phyloP scores from a whole-genome alignment of 371 early-diverging fungal genomes.

The Basidiobolus meristosporus region DNA sequence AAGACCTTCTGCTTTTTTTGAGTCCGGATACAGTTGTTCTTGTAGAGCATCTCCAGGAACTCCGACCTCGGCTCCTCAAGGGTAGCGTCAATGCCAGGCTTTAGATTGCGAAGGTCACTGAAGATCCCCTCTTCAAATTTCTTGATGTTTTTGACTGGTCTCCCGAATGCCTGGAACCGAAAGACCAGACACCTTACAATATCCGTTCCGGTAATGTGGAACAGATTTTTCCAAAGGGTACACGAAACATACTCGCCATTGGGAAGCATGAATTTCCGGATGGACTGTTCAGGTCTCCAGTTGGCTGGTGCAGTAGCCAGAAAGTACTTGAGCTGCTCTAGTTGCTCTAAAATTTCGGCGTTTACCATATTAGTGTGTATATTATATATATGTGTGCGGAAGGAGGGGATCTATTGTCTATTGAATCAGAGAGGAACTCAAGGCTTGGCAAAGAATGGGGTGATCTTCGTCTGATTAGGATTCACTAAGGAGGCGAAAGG shows the following conservation, averaged over 20 bases:
- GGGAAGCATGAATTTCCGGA: slow-evolving; percentile 53
- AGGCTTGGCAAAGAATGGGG: too few species aligned
- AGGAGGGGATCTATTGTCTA: too few species aligned
- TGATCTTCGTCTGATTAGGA: too few species aligned
- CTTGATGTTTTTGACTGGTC: slow-evolving; percentile 80
- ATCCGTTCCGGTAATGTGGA: slow-evolving; percentile 96
- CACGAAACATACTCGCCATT: slow-evolving; percentile 80
- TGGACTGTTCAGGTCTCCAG: slow-evolving; percentile 30
- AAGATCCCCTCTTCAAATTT: slow-evolving; percentile 99
- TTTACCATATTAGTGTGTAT: too few species aligned
- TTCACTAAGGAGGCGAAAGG: too few species aligned
- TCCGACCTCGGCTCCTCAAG: slow-evolving; percentile 93
- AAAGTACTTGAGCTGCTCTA: slow-evolving; percentile 8
- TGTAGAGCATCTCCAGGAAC: slow-evolving; percentile 94
- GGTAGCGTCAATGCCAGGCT: slow-evolving; percentile 93
- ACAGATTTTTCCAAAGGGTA: slow-evolving; percentile 74
- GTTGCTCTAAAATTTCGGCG: too few species aligned
- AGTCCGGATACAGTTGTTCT: slow-evolving; percentile 95
- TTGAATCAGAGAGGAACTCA: too few species aligned
- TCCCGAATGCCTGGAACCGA: slow-evolving; percentile 82
- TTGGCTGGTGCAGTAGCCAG: slow-evolving; percentile 32
- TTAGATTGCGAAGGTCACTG: slow-evolving; percentile 90
- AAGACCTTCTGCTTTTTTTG: slow-evolving; percentile 99
- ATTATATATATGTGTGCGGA: too few species aligned
- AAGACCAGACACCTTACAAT: slow-evolving; percentile 91